These are phyloP conservation scores for Sporothrix brasiliensis DNA, from an alignment of 2,329 filamentous ascomycete genomes.

Conservation along the genomic window DNA sequence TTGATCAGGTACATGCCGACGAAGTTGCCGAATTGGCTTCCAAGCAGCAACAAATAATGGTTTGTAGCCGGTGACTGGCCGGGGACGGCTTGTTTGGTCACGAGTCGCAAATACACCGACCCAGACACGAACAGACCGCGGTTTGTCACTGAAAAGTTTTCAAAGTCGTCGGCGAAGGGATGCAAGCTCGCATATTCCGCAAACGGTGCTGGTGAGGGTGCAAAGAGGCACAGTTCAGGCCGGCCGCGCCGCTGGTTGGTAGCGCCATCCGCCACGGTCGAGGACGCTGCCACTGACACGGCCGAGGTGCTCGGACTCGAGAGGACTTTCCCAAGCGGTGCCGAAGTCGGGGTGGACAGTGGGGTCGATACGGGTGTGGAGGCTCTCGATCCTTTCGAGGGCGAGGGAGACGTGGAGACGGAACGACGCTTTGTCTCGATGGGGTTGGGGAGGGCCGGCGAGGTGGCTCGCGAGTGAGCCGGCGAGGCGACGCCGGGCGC, in stretches of 20 bases:
- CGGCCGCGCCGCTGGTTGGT: neutral
- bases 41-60: slow-evolving; percentile 30
- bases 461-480: neutral
- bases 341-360: neutral
- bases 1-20: slow-evolving; percentile 31
- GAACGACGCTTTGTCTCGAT: neutral
- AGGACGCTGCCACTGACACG: neutral
- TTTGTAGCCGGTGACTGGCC: neutral
- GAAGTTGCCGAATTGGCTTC: slow-evolving; percentile 22
- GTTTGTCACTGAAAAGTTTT: slow-evolving; percentile 30
- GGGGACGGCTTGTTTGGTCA: neutral
- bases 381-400: no score
- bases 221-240: slow-evolving; percentile 30
- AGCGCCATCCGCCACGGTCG: neutral
- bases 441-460: neutral
- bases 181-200: slow-evolving; percentile 12
- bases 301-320: neutral
- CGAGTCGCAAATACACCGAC: slow-evolving; percentile 25
- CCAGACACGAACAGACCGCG: slow-evolving; percentile 29
- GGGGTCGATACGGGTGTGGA: neutral
- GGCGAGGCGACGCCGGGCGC: neutral
- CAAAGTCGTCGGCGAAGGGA: slow-evolving; percentile 29
- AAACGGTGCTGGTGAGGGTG: slow-evolving; percentile 31
- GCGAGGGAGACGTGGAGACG: neutral
- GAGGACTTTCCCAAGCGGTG: neutral